A percentile compares a stretch with the other conserved stretches of the same genome.
phyloP scores from a whole-genome alignment of 352 stramenopile genomes.

The Phytophthora citricola region DNA sequence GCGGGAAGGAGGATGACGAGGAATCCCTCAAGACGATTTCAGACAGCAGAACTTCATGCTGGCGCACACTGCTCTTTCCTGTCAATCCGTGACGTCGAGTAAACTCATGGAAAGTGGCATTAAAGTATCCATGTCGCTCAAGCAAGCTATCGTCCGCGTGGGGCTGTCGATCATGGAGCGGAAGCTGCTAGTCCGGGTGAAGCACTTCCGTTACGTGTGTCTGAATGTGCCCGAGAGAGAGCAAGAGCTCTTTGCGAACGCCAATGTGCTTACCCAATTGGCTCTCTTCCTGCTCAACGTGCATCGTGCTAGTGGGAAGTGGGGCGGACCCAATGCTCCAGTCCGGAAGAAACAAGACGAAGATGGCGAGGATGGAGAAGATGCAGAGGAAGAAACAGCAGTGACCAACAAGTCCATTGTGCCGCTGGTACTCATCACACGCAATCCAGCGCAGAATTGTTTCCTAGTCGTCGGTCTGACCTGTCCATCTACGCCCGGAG shows the following conservation, averaged over 20 bases:
- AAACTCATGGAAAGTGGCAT: conserved; percentile 93
- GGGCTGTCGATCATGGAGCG: conserved; percentile 96
- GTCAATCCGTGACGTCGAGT: conserved; percentile 70
- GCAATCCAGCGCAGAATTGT: conserved; percentile 91
- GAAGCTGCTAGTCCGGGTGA: conserved; percentile 94
- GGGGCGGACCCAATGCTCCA: conserved; percentile 58
- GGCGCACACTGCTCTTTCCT: conserved; percentile 73
- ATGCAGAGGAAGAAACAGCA: conserved; percentile 44
- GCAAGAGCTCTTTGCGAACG: conserved; percentile 93
- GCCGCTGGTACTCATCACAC: conserved; percentile 80
- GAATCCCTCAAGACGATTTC: conserved; percentile 59
- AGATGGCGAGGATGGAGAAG: conserved; percentile 42
- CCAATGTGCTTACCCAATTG: conserved; percentile 93
- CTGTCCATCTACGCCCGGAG: conserved; percentile 88
- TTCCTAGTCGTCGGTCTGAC: conserved; percentile 97
- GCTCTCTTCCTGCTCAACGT: conserved; percentile 96
- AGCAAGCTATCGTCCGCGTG: conserved; percentile 94
- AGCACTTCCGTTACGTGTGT: conserved; percentile 98
- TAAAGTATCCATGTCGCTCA: conserved; percentile 95
- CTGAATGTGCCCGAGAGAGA: conserved; percentile 88
- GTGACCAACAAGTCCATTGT: conserved; percentile 65
- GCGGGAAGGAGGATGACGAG: conserved; percentile 18
- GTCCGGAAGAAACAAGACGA: conserved; percentile 39
- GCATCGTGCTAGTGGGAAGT: conserved; percentile 95
- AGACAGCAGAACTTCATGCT: conserved; percentile 86